Base-by-base conservation (phyloP, 352 stramenopile genomes). In the Elongisporangium anandrum region DNA sequence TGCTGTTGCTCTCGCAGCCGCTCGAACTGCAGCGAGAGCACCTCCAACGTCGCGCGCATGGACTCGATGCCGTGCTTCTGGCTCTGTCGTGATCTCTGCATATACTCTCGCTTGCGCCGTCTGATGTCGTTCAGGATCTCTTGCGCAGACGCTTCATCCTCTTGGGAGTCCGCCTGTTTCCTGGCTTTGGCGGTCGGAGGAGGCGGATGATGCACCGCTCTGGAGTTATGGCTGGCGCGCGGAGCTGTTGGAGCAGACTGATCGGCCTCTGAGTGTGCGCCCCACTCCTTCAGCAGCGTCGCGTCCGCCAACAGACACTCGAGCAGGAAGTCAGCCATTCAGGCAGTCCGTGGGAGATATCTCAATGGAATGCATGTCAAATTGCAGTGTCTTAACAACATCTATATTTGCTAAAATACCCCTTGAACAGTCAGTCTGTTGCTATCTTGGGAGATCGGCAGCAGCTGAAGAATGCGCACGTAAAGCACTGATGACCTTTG, bases 101-200 rank as follows among this genome's bases (percentile, higher is more conserved):
- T 84, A 12, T 69, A 81, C 61, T 84, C 74, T 20, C 74, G 69
- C 57, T 84, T 84, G 38, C 74, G 66, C 61, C 29, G 4, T 15
- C 29, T 41, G 5, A 41, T 41, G 29, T 41, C 29, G 29, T 13
- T 41, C 1, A 41, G 29, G 29, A 41, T 41, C 29, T 2, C 29
- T 15, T 15, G 29, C 29, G 29, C 29, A 41, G 29, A 41, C 9
- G 29, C 5, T 41, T 41, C 29, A 15, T 41, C 24, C 24, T 34
- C 24, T 7, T 34, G 24, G n/a, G n/a, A n/a, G n/a, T n/a, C n/a
- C n/a, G n/a, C n/a, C 29, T 41, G 29, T 8, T 41, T 41, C 29
- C 9, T 9, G 29, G 29, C 29, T 41, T 41, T 41, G 29, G 29
- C 29, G 5, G 9, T 41, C 24, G 24, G 7, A 8, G 3, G 24